These are phyloP conservation scores for Saccharomycopsis fibuligera DNA, from an alignment of 805 yeast species.

Conservation along the genomic window DNA sequence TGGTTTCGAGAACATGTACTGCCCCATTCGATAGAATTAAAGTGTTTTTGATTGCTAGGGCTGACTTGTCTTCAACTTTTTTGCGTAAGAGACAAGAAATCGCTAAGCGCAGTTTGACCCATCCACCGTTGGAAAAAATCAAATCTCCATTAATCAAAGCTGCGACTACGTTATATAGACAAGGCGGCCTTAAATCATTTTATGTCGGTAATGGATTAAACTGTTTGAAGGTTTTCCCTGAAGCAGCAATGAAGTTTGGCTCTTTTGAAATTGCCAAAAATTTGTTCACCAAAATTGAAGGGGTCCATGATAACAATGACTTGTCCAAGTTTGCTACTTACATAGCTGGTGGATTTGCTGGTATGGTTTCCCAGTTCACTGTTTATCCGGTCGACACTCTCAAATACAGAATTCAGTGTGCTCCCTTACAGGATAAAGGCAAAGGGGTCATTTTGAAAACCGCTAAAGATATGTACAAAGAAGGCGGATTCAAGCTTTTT, in stretches of 20 bases:
- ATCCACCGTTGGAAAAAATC: constrained; percentile 38
- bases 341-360: constrained; percentile 93
- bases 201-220: constrained; percentile 95
- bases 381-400: constrained; percentile 95
- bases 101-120: constrained; percentile 35
- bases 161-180: constrained; percentile 70
- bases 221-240: constrained; percentile 92
- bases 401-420: constrained; percentile 91
- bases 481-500: constrained; percentile 73
- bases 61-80: constrained; percentile 69
- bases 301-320: constrained; percentile 60
- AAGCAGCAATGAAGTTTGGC: constrained; percentile 95
- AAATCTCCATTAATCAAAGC: constrained; percentile 78
- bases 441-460: constrained; percentile 67
- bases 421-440: constrained; percentile 57
- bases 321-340: constrained; percentile 76
- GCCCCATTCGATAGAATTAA: constrained; percentile 96
- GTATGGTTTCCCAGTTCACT: constrained; percentile 85
- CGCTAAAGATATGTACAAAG: constrained; percentile 67
- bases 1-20: constrained; percentile 89
- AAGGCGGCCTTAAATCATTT: constrained; percentile 83
- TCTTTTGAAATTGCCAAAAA: constrained; percentile 85
- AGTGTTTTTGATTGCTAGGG: constrained; percentile 87
- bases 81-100: constrained; percentile 49
- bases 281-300: constrained; percentile 66